These are phyloP conservation scores for Penicillium nordicum DNA, from an alignment of 2,329 filamentous ascomycete genomes.

Conservation along the genomic window DNA sequence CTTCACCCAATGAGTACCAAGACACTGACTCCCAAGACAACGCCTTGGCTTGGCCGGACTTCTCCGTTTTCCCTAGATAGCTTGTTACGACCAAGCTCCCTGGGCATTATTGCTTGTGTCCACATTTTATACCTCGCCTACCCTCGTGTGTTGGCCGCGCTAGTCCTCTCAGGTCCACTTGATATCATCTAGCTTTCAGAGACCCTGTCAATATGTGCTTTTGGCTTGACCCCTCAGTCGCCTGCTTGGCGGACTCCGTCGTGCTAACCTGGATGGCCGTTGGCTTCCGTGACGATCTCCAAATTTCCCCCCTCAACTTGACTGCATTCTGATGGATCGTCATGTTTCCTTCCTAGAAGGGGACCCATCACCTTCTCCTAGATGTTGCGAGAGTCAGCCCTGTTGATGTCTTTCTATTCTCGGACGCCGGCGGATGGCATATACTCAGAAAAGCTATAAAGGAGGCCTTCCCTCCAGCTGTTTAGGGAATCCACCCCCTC, in stretches of 20 bases:
- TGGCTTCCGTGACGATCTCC: slow-evolving; percentile 23
- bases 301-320: slow-evolving; percentile 8
- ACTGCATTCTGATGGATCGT: slow-evolving; percentile 17
- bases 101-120: slow-evolving; percentile 3
- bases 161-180: slow-evolving; percentile 10
- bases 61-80: slow-evolving; percentile 16
- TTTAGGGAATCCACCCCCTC: slow-evolving; percentile 14
- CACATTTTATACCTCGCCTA: neutral
- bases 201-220: slow-evolving; percentile 6
- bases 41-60: slow-evolving; percentile 12
- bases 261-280: slow-evolving; percentile 18
- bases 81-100: slow-evolving; percentile 22
- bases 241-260: slow-evolving; percentile 17
- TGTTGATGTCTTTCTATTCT: neutral
- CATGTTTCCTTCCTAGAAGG: slow-evolving; percentile 21
- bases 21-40: neutral
- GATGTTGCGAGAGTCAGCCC: slow-evolving; percentile 8
- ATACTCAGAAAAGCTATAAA: slow-evolving; percentile 25
- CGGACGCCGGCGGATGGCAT: neutral
- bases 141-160: neutral
- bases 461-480: slow-evolving; percentile 7
- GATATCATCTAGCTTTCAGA: slow-evolving; percentile 1
- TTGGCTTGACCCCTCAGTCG: slow-evolving; percentile 1
- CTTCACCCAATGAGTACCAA: slow-evolving; percentile 15
- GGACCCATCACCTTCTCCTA: slow-evolving; percentile 18